phyloP scores from a whole-genome alignment of 495 filamentous ascomycete species.

The Podospora pseudoanserina region DNA sequence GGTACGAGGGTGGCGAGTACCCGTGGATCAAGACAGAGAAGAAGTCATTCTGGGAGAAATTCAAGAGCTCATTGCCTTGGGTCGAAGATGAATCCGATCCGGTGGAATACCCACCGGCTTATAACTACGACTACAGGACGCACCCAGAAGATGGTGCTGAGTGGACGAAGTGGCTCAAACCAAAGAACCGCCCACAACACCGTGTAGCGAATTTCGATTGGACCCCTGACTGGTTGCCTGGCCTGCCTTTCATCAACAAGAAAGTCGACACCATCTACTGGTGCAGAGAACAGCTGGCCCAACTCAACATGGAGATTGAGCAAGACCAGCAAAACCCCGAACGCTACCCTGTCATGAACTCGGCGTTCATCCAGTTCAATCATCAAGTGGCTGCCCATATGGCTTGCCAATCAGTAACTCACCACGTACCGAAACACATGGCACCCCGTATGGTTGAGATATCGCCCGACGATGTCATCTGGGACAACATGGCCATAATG shows the following conservation, averaged over 20 bases:
- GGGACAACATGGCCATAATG: conserved; percentile 95
- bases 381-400: conserved; percentile 97
- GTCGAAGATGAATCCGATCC: conserved; percentile 32
- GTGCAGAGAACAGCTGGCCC: conserved; percentile 82
- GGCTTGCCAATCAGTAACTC: conserved; percentile 89
- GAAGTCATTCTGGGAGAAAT: conserved; percentile 42
- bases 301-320: conserved; percentile 90
- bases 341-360: conserved; percentile 90
- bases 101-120: conserved; percentile 66
- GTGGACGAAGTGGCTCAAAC: conserved; percentile 80
- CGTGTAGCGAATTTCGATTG: conserved; percentile 72
- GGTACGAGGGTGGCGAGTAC: conserved; percentile 40
- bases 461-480: conserved; percentile 88
- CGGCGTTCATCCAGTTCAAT: conserved; percentile 98
- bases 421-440: conserved; percentile 93
- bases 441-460: conserved; percentile 89
- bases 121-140: conserved; percentile 58
- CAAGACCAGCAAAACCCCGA: conserved; percentile 83
- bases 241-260: conserved; percentile 73
- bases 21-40: conserved; percentile 40
- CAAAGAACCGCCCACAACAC: conserved; percentile 81
- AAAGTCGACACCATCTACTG: conserved; percentile 96
- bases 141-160: conserved; percentile 66
- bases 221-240: conserved; percentile 70
- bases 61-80: conserved; percentile 45